Evolutionary conservation across 129 eudicot species (phyloP), one percentile per base, ranked within the genome.

Genomic region (Logfia minima): DNA sequence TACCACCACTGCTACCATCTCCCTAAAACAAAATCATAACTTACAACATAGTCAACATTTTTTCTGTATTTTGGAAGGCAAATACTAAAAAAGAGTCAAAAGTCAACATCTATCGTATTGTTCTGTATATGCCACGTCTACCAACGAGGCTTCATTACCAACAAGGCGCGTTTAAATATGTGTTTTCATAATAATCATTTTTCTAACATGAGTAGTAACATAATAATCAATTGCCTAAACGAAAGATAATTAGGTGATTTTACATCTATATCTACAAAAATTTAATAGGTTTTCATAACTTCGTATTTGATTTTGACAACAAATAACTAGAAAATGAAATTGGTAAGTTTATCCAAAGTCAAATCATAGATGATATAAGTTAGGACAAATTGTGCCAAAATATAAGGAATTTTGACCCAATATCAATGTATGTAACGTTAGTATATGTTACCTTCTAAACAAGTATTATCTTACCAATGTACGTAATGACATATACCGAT

Each of bases 21-120:
- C 75, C 87, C 90, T 84, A 19, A 17, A 72, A 75, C 64, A 59
- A 53, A 66, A 81, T 17, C 9, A 39, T 39, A 80, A 67, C 5
- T 45, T 13, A 48, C 6, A 14, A 48, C n/a, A 45, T 4, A 13
- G 5, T 48, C 55, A 48, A 48, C n/a, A 3, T 0, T 0, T 14
- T 48, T 48, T 13, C 18, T 48, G 55, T 48, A 48, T 13, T 45
- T 48, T 48, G 17, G 4, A 45, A 45, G 53, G 4, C 53, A 45
- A 45, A 48, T 48, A 48, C 55, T 48, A 48, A 48, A 1, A 48
- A 48, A 43, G n/a, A 43, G 10, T 8, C 48, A 39, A 39, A 45
- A 45, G 5, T 13, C 55, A 48, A 48, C 55, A 14, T 11, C 6
- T 48, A 48, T 48, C 5, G 6, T 6, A 13, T 48, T 48, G 1